phyloP scores from a whole-genome alignment of 1,284 basidiomycete genomes.

The Tetrapyrgos nigripes region DNA sequence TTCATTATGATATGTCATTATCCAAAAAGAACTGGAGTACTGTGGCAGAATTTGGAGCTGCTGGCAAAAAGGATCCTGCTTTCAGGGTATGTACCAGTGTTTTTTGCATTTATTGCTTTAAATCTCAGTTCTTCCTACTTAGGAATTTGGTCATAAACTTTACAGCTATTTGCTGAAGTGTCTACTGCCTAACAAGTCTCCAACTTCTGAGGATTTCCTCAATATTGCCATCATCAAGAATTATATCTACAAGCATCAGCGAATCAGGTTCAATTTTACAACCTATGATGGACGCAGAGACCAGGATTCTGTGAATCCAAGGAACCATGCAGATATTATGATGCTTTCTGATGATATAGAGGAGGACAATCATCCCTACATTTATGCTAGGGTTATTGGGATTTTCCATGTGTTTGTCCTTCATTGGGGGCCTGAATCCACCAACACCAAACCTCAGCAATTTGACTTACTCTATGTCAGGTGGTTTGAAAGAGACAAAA shows the following conservation, averaged over 20 bases:
- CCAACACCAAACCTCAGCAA: background rate
- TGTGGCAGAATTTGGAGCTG: too few species aligned
- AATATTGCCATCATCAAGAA: conserved; percentile 11
- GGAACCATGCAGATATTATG: conserved; percentile 2
- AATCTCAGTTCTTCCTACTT: too few species aligned
- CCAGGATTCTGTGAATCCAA: background rate
- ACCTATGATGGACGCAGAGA: conserved; percentile 24
- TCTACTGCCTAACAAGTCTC: too few species aligned
- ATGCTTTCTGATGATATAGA: background rate
- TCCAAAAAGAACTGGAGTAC: too few species aligned
- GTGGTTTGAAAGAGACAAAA: conserved; percentile 5
- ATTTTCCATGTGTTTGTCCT: background rate
- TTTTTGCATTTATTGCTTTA: too few species aligned
- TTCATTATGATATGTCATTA: too few species aligned
- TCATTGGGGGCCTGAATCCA: background rate
- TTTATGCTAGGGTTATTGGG: background rate
- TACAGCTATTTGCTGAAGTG: background rate
- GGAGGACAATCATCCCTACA: background rate
- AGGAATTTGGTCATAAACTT: background rate
- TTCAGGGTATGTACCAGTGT: background rate
- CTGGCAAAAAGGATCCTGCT: too few species aligned
- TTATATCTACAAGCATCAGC: conserved; percentile 21
- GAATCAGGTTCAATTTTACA: conserved; percentile 23
- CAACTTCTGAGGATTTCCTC: background rate
- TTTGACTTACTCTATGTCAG: conserved; percentile 3